Evolutionary conservation across 331 rosid species (phyloP), one percentile per base, ranked within the genome.

Genomic region (Malus hybrid): DNA sequence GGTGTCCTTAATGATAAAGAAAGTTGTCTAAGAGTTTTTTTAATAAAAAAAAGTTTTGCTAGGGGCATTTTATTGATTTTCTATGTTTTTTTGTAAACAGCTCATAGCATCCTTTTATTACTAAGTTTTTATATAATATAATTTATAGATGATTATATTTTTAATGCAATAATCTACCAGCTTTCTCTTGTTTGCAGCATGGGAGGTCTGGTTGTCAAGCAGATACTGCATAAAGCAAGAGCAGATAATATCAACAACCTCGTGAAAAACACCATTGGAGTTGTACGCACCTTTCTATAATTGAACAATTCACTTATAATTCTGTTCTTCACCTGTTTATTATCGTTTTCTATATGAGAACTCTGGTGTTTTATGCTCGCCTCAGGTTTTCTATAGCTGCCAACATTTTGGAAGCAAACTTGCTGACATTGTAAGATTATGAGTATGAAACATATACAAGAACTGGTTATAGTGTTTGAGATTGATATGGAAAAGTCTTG

Each of bases 371-470:
- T 79, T 68, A 20, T 50, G 75, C 63, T 78, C 82, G 50, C 66
- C 79, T 84, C 82, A 93, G 99, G 92, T 92, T 79, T 94, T 92
- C 85, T 94, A 94, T 73, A 92, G 99, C 87, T 94, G 99, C 85
- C 99, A 97, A 44, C 99, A 94, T 84, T 94, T 92, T 69, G 99
- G 99, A 74, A 94, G 99, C 93, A 94, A 87, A 84, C 93, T 92
- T 63, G 99, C 97, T 55, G 99, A 94, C 78, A 89, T 92, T 28
- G 29, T 28, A 28, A 28, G 29, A 28, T 28, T 28, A 28, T 28
- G 29, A 28, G 29, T 28, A 28, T 28, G 29, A 28, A 28, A 28
- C 29, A 28, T 28, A 28, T 28, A 28, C 29, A 28, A 28, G 29
- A 28, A 28, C 29, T 28, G 29, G 29, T 28, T 28, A 28, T 28